A percentile compares a stretch with the other conserved stretches of the same genome.
Evolutionary conservation across 2,329 filamentous ascomycete genomes (phyloP).

Genomic region (Meredithiella fracta): DNA sequence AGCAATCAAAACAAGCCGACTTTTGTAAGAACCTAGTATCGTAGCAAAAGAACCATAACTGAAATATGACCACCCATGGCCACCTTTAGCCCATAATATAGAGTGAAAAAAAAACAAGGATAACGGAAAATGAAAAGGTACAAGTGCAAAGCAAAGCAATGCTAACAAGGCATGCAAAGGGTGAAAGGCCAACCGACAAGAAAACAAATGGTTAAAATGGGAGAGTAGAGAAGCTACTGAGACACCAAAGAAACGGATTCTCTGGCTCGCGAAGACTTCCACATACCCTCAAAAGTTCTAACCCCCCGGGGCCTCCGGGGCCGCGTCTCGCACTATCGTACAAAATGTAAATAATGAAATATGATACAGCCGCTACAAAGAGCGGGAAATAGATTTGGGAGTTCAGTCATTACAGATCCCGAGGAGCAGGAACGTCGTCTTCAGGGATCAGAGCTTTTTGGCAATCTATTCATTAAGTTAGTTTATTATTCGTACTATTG

Average conservation of each 20-base stretch:
- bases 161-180: conserved; percentile 7
- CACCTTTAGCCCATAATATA: conserved; percentile 5
- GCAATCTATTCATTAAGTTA: conserved; percentile 14
- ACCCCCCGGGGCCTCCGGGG: no score
- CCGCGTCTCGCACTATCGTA: conserved; percentile 10
- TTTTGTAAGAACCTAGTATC: conserved; percentile 3
- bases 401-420: conserved; percentile 12
- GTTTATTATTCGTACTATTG: neutral
- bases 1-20: neutral
- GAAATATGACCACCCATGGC: conserved; percentile 8
- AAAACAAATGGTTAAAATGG: neutral
- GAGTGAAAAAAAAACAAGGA: neutral
- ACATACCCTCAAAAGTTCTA: no score
- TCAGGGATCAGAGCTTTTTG: conserved; percentile 14
- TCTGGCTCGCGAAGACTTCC: neutral
- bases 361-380: conserved; percentile 12
- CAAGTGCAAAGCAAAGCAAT: conserved; percentile 8
- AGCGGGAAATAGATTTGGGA: conserved; percentile 5
- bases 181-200: conserved; percentile 1
- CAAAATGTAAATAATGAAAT: conserved; percentile 9
- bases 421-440: conserved; percentile 11
- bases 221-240: neutral
- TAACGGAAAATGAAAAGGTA: conserved; percentile 2
- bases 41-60: conserved; percentile 7
- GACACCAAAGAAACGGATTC: no score